These are phyloP conservation scores for Citrullus colocynthis DNA, from an alignment of 306 rosid species.

Conservation along the genomic window DNA sequence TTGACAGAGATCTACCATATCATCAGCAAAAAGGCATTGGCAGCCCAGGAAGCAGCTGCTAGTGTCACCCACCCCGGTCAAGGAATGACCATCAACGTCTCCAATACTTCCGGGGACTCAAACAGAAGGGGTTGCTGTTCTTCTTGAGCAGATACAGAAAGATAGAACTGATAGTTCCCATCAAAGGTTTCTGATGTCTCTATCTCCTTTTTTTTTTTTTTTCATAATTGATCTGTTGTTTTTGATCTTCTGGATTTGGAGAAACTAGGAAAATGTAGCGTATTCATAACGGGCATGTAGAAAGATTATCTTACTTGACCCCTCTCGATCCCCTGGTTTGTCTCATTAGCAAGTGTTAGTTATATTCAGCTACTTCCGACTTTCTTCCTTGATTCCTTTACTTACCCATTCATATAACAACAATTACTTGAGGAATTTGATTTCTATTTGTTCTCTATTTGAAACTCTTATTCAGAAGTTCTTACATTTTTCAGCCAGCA, in stretches of 20 bases:
- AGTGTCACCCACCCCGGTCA: constrained; percentile 59
- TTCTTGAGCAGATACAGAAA: constrained; percentile 17
- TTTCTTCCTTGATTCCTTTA: not conserved
- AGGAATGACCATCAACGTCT: constrained; percentile 90
- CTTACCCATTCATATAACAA: constrained; percentile 7
- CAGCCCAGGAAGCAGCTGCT: constrained; percentile 80
- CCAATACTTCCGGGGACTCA: constrained; percentile 39
- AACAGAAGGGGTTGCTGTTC: constrained; percentile 50
- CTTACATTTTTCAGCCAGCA: not conserved
- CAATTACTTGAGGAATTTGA: not conserved
- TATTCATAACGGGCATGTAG: not conserved
- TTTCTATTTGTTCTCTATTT: not conserved
- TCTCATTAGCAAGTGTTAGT: not conserved
- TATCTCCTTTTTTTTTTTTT: not conserved
- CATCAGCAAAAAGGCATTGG: constrained; percentile 95
- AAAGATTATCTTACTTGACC: not conserved
- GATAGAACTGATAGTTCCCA: not conserved
- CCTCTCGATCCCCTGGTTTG: not conserved
- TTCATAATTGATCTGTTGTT: constrained; percentile 1
- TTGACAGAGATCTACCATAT: constrained; percentile 88
- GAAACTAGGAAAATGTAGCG: constrained; percentile 5
- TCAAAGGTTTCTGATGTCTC: not conserved
- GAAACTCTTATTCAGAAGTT: not conserved
- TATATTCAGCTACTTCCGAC: not conserved
- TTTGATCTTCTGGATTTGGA: constrained; percentile 7